phyloP scores from a whole-genome alignment of 805 yeast genomes.

The Pichia nakasei region DNA sequence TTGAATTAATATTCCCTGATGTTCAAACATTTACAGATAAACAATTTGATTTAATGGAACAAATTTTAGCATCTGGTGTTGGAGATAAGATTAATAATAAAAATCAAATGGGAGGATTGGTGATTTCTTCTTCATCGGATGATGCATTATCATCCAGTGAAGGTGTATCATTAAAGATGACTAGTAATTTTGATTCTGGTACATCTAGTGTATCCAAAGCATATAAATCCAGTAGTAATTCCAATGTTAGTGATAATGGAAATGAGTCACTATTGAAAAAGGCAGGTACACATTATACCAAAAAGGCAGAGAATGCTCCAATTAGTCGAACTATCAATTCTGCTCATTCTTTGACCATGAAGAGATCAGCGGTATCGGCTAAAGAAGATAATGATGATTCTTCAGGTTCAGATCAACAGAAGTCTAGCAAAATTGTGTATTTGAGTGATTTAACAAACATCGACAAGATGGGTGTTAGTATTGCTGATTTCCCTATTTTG shows the following conservation, averaged over 20 bases:
- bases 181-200: not conserved
- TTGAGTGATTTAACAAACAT: slow-evolving; percentile 1
- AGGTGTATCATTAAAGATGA: not conserved
- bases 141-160: slow-evolving; percentile 1
- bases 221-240: not conserved
- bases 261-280: not conserved
- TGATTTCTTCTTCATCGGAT: not conserved
- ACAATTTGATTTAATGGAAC: slow-evolving; percentile 13
- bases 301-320: not conserved
- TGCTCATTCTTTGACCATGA: not conserved
- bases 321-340: not conserved
- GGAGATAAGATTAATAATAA: not conserved
- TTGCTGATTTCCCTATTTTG: not conserved
- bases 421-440: not conserved
- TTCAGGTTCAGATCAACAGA: not conserved
- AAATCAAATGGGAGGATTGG: not conserved
- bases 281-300: not conserved
- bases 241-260: not conserved
- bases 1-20: slow-evolving; percentile 50
- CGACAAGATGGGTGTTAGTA: not conserved
- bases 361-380: not conserved
- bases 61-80: slow-evolving; percentile 12
- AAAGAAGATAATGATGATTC: not conserved
- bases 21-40: slow-evolving; percentile 34
- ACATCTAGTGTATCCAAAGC: not conserved